phyloP scores from a whole-genome alignment of 2,329 filamentous ascomycete genomes.

The Biscogniauxia marginata region DNA sequence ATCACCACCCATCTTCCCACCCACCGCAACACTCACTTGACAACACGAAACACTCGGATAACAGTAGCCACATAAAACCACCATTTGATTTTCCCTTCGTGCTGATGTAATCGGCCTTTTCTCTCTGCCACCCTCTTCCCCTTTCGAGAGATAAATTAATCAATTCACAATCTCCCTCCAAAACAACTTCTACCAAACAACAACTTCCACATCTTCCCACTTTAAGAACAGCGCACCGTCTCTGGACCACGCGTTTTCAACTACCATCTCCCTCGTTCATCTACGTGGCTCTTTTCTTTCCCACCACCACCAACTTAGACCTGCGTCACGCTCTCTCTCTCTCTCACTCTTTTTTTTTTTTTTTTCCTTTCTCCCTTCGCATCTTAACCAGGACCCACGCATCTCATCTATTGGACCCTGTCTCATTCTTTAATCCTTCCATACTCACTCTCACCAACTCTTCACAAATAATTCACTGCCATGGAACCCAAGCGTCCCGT shows the following conservation, averaged over 20 bases:
- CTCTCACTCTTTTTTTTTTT: not conserved
- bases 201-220: not conserved
- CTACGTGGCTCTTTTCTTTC: not conserved
- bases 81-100: not conserved
- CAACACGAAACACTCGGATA: not conserved
- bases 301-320: not conserved
- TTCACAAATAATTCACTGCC: not conserved
- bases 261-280: not conserved
- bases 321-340: no score
- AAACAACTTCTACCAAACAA: not conserved
- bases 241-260: not conserved
- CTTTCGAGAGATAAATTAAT: conserved; percentile 27
- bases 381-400: not conserved
- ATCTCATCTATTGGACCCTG: not conserved
- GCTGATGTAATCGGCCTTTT: not conserved
- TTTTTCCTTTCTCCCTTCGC: not conserved
- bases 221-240: not conserved
- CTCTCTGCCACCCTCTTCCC: conserved; percentile 3
- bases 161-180: not conserved
- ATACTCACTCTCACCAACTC: not conserved
- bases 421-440: not conserved
- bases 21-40: not conserved
- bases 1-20: no score
- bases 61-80: not conserved
- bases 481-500: not conserved